A percentile compares a stretch with the other conserved stretches of the same genome.
Evolutionary conservation across 257 asterid species (phyloP).

Genomic region (Solanum pennellii): DNA sequence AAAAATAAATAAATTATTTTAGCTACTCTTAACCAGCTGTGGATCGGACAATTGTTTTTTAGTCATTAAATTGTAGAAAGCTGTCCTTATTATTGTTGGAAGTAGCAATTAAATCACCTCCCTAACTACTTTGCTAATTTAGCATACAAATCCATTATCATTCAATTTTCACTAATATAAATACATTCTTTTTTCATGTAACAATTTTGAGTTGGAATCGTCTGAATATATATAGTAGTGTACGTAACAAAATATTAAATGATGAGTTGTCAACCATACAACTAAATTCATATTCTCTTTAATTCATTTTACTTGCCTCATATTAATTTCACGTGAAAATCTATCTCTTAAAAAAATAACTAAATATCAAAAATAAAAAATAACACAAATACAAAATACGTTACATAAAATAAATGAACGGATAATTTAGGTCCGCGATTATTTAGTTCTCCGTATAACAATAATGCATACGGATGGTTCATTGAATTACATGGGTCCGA

Average conservation of each 20-base stretch:
- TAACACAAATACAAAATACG: too few species aligned
- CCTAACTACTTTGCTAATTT: neutral
- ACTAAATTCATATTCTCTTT: neutral
- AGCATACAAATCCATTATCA: neutral
- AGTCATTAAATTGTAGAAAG: neutral
- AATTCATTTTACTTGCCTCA: neutral
- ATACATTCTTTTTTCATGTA: neutral
- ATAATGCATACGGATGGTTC: neutral
- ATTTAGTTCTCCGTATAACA: neutral
- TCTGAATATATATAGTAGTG: neutral
- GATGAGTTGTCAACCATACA: neutral
- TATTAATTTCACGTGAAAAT: too few species aligned
- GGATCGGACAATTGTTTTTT: neutral
- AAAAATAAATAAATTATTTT: too few species aligned
- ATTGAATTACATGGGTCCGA: neutral
- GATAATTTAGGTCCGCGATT: rapidly evolving
- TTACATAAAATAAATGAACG: neutral
- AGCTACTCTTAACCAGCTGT: neutral
- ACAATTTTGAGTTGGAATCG: neutral
- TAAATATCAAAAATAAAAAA: too few species aligned
- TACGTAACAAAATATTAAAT: neutral
- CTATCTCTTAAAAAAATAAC: too few species aligned
- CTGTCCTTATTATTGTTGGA: neutral
- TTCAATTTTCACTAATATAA: neutral
- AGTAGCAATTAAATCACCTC: neutral